Base-by-base conservation (phyloP, 108 stramenopile genomes). In the Hondaea fermentalgiana region DNA sequence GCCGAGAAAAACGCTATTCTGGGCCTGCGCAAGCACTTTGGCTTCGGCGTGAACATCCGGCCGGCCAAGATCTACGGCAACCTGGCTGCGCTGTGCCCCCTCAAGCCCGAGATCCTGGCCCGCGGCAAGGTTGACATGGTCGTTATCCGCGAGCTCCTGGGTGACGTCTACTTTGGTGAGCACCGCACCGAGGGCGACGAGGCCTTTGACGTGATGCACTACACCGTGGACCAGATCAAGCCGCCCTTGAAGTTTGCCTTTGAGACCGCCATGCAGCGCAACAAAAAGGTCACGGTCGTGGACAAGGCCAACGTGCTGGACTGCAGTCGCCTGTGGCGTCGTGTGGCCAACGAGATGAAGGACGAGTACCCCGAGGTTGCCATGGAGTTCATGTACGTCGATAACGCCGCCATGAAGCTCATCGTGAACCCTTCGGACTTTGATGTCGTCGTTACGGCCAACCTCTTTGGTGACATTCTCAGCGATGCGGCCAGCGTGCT, bases 281-380 rank as follows among this genome's bases (percentile, higher is more conserved):
- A 91, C 5, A 96, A 96, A 60, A 96, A 97, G 88, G 93, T 98
- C 8, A 98, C 97, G 92, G 96, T 96, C 87, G 97, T 99, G 72
- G 98, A 99, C 95, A 99, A 99, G 95, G 98, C 98, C 87, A 99
- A 99, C 90, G 98, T 99, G 6, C 95, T 99, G 93, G 98, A 98
- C 91, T 97, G 98, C 58, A 96, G 96, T 90, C 98, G 98, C 90
- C 94, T 99, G 59, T 99, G 98, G 98, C 91, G 97, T 76, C 97
- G 98, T 44, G 97, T 99, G 49, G 96, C 97, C 69, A 97, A 95
- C 14, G 93, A 96, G 60, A 95, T 97, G 88, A 57, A 72, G 35
- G 58, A 43, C 51, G 94, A 96, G 72, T 97, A 96, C 91, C 92
- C 96, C 0, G 95, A 96, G 64, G 96, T 99, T 43, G 95, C 97